These are phyloP conservation scores for Apiotrichum gamsii DNA, from an alignment of 1,284 basidiomycete species.

Conservation along the genomic window DNA sequence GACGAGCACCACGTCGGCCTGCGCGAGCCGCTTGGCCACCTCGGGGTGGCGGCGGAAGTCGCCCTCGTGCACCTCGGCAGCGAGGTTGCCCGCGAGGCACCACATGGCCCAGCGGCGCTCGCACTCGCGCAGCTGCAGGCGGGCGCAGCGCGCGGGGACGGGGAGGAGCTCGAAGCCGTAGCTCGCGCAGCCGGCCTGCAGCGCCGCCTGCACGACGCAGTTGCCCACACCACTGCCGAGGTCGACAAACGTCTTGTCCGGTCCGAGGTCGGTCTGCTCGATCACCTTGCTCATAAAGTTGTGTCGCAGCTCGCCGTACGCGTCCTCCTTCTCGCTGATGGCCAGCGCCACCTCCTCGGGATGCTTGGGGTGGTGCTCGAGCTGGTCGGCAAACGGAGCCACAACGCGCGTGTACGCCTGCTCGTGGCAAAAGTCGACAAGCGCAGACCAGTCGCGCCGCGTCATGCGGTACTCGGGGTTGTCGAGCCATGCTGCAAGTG, in stretches of 20 bases:
- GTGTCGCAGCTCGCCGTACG: slow-evolving; percentile 46
- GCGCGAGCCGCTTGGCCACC: slow-evolving; percentile 40
- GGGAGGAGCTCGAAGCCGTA: slow-evolving; percentile 54
- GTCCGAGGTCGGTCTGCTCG: slow-evolving; percentile 37
- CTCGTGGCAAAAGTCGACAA: slow-evolving; percentile 49
- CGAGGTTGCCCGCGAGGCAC: slow-evolving; percentile 48
- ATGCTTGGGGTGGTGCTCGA: slow-evolving; percentile 47
- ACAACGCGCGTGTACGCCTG: slow-evolving; percentile 54
- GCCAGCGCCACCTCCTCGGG: slow-evolving; percentile 38
- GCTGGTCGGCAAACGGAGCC: slow-evolving; percentile 48
- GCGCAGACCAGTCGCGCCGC: slow-evolving; percentile 46
- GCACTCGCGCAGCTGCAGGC: slow-evolving; percentile 50
- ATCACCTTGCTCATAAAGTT: slow-evolving; percentile 44
- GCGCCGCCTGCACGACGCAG: slow-evolving; percentile 52
- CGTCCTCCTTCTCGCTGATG: slow-evolving; percentile 41
- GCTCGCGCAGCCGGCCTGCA: slow-evolving; percentile 51
- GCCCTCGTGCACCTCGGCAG: slow-evolving; percentile 49
- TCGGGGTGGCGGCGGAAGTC: slow-evolving; percentile 49
- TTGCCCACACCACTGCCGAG: slow-evolving; percentile 56
- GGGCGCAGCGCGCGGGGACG: slow-evolving; percentile 49
- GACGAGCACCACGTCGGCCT: slow-evolving; percentile 54
- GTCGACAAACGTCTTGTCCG: slow-evolving; percentile 49
- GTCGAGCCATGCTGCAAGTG: slow-evolving; percentile 30
- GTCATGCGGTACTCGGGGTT: slow-evolving; percentile 21
- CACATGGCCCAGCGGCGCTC: slow-evolving; percentile 51